Conservation (phyloP, 2,329 filamentous ascomycete genomes). For the Diaporthe capsici region DNA sequence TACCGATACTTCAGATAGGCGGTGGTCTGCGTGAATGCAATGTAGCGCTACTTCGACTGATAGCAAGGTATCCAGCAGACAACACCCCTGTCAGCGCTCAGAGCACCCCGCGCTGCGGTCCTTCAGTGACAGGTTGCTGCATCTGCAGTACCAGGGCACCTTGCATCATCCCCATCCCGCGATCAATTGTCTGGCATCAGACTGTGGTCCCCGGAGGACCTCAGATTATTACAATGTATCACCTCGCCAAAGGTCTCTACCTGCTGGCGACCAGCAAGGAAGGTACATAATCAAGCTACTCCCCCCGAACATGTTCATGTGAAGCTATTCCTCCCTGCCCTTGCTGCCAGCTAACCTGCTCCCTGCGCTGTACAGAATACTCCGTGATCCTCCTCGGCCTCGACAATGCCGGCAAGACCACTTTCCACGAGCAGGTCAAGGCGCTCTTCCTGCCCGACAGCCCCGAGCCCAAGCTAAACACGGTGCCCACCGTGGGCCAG, state of each 20-base stretch:
- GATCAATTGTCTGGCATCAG: constrained; percentile 11
- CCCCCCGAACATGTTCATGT: constrained; percentile 40
- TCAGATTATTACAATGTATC: constrained; percentile 78
- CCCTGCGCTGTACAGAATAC: constrained; percentile 75
- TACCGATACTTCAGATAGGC: neutral
- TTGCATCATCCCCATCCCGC: neutral
- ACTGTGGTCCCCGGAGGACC: constrained; percentile 38
- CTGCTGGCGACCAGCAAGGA: constrained; percentile 97
- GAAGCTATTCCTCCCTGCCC: constrained; percentile 26
- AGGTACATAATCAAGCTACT: constrained; percentile 64
- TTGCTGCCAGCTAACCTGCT: constrained; percentile 22
- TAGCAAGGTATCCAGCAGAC: neutral
- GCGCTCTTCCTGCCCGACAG: constrained; percentile 79
- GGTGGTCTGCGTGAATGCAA: fast-evolving
- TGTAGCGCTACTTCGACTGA: neutral
- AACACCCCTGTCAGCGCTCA: constrained; percentile 1
- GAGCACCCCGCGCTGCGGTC: constrained; percentile 28
- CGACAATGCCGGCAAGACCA: constrained; percentile 98
- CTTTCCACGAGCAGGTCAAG: constrained; percentile 97
- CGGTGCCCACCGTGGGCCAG: constrained; percentile 96
- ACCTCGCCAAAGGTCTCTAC: constrained; percentile 95
- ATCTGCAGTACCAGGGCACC: constrained; percentile 42
- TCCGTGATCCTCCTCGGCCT: constrained; percentile 96
- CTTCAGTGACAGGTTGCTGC: constrained; percentile 30
- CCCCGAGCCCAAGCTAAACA: constrained; percentile 80